Conservation (phyloP, 441 rosid genomes). For the Syzygium malaccense region DNA sequence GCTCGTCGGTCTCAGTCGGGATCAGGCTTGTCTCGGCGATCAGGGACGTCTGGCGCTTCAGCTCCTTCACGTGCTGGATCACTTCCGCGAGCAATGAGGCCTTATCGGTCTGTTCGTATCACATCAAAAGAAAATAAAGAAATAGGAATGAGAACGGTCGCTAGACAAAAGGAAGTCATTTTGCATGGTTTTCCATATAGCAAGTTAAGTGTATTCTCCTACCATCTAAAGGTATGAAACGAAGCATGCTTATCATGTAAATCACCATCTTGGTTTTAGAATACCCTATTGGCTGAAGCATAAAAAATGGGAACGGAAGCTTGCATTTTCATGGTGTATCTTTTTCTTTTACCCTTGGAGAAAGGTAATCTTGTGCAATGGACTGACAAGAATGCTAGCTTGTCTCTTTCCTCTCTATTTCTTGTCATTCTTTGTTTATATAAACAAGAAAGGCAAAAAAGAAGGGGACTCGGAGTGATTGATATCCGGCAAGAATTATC, state of each 20-base stretch:
- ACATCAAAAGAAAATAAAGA: background rate
- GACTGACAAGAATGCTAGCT: conserved; percentile 33
- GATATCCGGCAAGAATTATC: conserved; percentile 50
- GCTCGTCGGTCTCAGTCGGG: conserved; percentile 81
- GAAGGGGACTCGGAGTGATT: conserved; percentile 10
- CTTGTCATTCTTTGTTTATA: conserved; percentile 8
- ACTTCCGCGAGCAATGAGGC: conserved; percentile 96
- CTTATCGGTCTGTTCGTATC: conserved; percentile 65
- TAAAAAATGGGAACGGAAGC: background rate
- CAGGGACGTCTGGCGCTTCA: conserved; percentile 68
- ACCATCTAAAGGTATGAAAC: background rate
- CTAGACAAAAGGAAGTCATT: background rate
- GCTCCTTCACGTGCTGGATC: conserved; percentile 91
- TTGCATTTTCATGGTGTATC: background rate
- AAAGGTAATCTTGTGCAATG: conserved; percentile 1
- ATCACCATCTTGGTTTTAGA: background rate
- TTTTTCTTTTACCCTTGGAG: background rate
- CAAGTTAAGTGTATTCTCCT: background rate
- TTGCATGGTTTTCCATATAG: background rate
- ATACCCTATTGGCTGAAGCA: background rate
- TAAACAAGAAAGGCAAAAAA: background rate
- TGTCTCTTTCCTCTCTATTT: conserved; percentile 16
- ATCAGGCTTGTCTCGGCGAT: conserved; percentile 75
- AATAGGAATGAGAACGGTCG: background rate
- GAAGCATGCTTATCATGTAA: background rate